Evolutionary conservation across 2,329 filamentous ascomycete genomes (phyloP).

Genomic region (Penicillium oxalicum): DNA sequence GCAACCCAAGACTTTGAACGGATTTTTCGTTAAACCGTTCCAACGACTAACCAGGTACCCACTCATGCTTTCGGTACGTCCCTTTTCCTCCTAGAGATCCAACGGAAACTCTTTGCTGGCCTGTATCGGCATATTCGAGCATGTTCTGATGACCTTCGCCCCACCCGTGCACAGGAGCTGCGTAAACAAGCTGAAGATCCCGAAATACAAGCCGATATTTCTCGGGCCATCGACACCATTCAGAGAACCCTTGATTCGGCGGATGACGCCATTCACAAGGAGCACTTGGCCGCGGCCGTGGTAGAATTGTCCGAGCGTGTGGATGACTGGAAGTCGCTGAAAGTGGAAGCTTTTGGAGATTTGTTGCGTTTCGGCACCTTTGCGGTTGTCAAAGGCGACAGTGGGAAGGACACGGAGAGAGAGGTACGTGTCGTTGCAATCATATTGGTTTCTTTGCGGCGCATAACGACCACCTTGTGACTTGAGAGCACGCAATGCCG

Average conservation of each 20-base stretch:
- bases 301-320: conserved; percentile 75
- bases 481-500: background rate
- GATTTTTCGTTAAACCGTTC: conserved; percentile 93
- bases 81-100: background rate
- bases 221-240: conserved; percentile 71
- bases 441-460: background rate
- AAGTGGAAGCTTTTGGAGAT: conserved; percentile 84
- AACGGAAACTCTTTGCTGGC: background rate
- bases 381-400: conserved; percentile 72
- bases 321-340: conserved; percentile 95
- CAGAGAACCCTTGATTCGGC: conserved; percentile 76
- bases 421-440: conserved; percentile 57
- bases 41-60: conserved; percentile 94
- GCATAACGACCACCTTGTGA: background rate
- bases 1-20: conserved; percentile 80
- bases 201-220: conserved; percentile 64
- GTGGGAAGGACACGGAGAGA: conserved; percentile 80
- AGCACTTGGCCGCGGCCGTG: conserved; percentile 75
- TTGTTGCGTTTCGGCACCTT: conserved; percentile 84
- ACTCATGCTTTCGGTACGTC: conserved; percentile 68
- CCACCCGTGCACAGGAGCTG: conserved; percentile 57
- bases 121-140: background rate
- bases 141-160: too few relatives aligned
- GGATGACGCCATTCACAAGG: conserved; percentile 84
- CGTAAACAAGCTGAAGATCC: conserved; percentile 75